phyloP scores from a whole-genome alignment of 768 basidiomycete genomes.

The Ramaria sp. region DNA sequence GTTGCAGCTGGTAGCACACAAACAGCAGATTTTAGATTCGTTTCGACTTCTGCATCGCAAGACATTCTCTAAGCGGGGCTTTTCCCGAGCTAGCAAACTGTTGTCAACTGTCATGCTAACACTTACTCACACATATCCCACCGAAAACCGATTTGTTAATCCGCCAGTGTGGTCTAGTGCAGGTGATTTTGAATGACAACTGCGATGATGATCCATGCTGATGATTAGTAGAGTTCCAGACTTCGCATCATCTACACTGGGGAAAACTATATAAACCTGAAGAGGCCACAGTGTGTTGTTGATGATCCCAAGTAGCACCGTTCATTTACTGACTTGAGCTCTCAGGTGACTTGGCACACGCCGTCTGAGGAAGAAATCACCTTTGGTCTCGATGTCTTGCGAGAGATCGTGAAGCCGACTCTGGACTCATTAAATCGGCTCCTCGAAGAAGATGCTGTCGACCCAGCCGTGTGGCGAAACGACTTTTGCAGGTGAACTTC shows the following conservation, averaged over 20 bases:
- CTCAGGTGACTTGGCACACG: constrained; percentile 67
- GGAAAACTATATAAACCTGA: constrained; percentile 64
- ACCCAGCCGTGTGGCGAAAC: constrained; percentile 60
- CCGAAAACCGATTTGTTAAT: constrained; percentile 76
- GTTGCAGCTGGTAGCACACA: constrained; percentile 52
- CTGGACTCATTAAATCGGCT: constrained; percentile 45
- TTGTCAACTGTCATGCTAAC: constrained; percentile 63
- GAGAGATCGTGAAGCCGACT: constrained; percentile 54
- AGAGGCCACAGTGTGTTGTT: constrained; percentile 49
- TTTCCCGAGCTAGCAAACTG: constrained; percentile 70
- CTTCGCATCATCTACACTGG: constrained; percentile 66
- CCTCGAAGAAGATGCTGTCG: constrained; percentile 37
- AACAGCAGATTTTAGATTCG: constrained; percentile 48
- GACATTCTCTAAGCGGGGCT: constrained; percentile 71
- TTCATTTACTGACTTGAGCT: neutral
- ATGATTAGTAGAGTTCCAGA: constrained; percentile 44
- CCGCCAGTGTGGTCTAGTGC: constrained; percentile 63
- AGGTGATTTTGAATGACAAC: constrained; percentile 30
- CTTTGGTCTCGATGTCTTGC: constrained; percentile 62
- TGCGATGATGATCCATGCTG: neutral
- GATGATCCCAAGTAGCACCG: neutral
- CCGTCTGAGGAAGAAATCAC: constrained; percentile 61
- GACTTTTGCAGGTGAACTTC: constrained; percentile 66
- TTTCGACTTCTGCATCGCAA: constrained; percentile 57
- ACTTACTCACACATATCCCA: constrained; percentile 69